A percentile compares a stretch with the other conserved stretches of the same genome.
phyloP scores from a whole-genome alignment of 495 filamentous ascomycete species.

The Parathielavia hyrcaniae region DNA sequence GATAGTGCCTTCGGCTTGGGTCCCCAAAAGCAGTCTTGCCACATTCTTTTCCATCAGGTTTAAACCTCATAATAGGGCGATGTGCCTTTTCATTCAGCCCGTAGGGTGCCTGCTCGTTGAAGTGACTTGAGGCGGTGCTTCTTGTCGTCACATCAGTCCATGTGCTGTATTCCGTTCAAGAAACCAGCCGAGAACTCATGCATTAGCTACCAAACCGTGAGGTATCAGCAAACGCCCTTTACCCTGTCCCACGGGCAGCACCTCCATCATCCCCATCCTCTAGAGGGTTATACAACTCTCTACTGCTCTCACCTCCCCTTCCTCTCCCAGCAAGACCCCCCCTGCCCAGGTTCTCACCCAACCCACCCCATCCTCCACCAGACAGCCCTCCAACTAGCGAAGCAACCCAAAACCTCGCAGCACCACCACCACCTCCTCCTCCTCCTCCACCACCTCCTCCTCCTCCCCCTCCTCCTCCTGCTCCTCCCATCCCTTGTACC shows the following conservation, averaged over 20 bases:
- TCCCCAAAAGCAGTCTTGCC: no score
- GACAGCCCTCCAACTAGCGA: neutral
- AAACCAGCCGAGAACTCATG: neutral
- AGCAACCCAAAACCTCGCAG: neutral
- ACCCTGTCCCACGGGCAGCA: neutral
- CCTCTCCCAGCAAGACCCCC: neutral
- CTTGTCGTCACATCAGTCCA: no score
- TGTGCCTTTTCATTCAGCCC: neutral
- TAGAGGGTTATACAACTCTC: slow-evolving; percentile 23
- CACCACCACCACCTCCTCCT: neutral
- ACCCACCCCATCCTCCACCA: neutral
- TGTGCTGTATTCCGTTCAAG: neutral
- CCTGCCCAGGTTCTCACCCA: neutral
- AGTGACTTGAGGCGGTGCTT: no score
- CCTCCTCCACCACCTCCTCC: neutral
- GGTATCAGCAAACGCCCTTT: neutral
- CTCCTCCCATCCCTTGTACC: neutral
- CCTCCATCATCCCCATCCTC: slow-evolving; percentile 7
- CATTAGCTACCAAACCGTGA: neutral
- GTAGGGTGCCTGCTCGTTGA: no score
- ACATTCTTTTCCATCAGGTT: neutral
- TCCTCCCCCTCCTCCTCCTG: neutral
- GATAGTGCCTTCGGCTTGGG: no score
- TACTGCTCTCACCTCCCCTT: neutral
- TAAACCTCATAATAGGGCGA: neutral